Conservation (phyloP, 73 alveolate species). For the Symbiodinium natans region DNA sequence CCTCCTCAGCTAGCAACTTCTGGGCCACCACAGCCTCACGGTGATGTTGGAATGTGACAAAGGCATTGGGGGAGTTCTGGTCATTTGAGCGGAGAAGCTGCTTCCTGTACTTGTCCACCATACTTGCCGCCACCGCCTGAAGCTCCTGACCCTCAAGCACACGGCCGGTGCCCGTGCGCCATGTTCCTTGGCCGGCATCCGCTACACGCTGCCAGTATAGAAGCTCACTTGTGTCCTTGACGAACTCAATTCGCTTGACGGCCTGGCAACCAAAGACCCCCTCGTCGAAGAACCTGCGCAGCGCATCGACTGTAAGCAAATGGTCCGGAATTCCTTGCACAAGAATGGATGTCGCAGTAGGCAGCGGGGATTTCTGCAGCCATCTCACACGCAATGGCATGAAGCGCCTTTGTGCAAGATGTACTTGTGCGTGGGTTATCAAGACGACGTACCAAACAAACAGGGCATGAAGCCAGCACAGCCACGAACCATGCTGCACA, state of each 20-base stretch:
- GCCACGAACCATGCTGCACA: conserved; percentile 86
- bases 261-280: conserved; percentile 59
- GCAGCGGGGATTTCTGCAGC: conserved; percentile 64
- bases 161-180: conserved; percentile 1
- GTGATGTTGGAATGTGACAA: conserved; percentile 44
- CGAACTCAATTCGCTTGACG: conserved; percentile 53
- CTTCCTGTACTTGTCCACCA: conserved; percentile 50
- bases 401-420: conserved; percentile 44
- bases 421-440: conserved; percentile 35
- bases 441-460: conserved; percentile 79
- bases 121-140: conserved; percentile 74
- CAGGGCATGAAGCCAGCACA: conserved; percentile 88
- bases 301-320: conserved; percentile 7
- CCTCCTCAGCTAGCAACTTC: background rate
- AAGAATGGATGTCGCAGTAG: conserved; percentile 47
- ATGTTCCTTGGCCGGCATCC: background rate
- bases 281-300: conserved; percentile 43
- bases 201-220: background rate
- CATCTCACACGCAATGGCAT: conserved; percentile 69
- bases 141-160: conserved; percentile 65
- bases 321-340: conserved; percentile 56
- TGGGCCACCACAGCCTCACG: conserved; percentile 37
- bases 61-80: conserved; percentile 31
- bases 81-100: conserved; percentile 32
- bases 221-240: conserved; percentile 57